phyloP scores from a whole-genome alignment of 306 rosid species.

The Comarum palustre region DNA sequence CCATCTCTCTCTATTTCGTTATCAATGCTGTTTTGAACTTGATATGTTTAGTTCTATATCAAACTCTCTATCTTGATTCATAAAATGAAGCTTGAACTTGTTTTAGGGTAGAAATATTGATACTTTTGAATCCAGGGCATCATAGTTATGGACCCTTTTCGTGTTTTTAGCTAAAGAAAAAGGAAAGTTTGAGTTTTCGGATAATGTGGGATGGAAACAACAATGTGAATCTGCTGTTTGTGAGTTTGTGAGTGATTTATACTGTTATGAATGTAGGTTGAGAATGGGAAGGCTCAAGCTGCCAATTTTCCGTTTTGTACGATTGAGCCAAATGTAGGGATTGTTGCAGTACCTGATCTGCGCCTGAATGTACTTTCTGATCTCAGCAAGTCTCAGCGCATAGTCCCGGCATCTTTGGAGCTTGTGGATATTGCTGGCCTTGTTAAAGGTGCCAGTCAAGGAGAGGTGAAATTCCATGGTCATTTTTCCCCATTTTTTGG shows the following conservation, averaged over 20 bases:
- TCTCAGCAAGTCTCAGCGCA: conserved; percentile 84
- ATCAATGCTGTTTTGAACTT: neutral
- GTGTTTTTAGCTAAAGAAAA: neutral
- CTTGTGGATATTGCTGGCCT: conserved; percentile 97
- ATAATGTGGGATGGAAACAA: conserved; percentile 3
- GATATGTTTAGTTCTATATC: neutral
- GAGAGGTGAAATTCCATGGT: conserved; percentile 59
- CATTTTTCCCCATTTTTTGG: neutral
- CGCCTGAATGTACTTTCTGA: conserved; percentile 81
- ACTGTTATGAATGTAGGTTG: conserved; percentile 53
- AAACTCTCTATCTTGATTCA: neutral
- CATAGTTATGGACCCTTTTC: neutral
- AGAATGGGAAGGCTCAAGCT: conserved; percentile 98
- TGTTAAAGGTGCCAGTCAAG: conserved; percentile 96
- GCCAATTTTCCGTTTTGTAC: conserved; percentile 98
- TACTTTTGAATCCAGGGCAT: neutral
- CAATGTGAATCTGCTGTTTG: neutral
- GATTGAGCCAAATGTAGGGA: conserved; percentile 96
- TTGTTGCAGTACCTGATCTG: conserved; percentile 94
- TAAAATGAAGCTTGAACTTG: neutral
- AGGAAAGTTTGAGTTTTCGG: neutral
- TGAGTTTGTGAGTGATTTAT: neutral
- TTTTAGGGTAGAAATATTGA: neutral
- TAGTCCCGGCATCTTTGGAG: conserved; percentile 89
- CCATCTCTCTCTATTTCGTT: conserved; percentile 3